phyloP scores from a whole-genome alignment of 495 filamentous ascomycete species.

The Aspergillus cavernicola region DNA sequence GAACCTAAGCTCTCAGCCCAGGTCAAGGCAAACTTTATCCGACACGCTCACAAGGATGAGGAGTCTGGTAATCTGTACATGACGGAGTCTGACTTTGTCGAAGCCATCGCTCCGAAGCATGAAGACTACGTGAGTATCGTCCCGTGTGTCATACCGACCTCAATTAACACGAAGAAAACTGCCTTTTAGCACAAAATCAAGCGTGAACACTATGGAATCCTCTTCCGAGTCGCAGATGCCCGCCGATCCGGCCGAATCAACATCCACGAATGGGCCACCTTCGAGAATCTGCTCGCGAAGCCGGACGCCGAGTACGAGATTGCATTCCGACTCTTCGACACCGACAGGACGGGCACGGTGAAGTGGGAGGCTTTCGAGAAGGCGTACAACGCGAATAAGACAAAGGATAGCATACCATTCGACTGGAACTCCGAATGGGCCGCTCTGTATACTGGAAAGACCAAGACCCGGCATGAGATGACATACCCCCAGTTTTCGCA shows the following conservation, averaged over 20 bases:
- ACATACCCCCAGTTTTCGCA: conserved; percentile 97
- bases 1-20: conserved; percentile 63
- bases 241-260: conserved; percentile 64
- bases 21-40: conserved; percentile 68
- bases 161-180: conserved; percentile 18
- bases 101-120: conserved; percentile 79
- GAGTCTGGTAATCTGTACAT: conserved; percentile 74
- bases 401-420: conserved; percentile 77
- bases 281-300: conserved; percentile 88
- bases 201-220: conserved; percentile 87
- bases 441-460: conserved; percentile 85
- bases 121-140: conserved; percentile 80
- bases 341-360: conserved; percentile 73
- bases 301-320: conserved; percentile 99
- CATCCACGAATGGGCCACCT: conserved; percentile 83
- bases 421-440: conserved; percentile 98
- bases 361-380: conserved; percentile 82
- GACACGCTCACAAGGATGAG: conserved; percentile 71
- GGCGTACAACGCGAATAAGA: conserved; percentile 79
- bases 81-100: conserved; percentile 78
- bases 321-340: conserved; percentile 92
- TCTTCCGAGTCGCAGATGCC: conserved; percentile 86
- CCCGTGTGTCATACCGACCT: conserved; percentile 16
- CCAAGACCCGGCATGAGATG: conserved; percentile 77
- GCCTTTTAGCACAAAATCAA: conserved; percentile 85